These are phyloP conservation scores for Agastache rugosa DNA, from an alignment of 257 asterid genomes.

Conservation along the genomic window DNA sequence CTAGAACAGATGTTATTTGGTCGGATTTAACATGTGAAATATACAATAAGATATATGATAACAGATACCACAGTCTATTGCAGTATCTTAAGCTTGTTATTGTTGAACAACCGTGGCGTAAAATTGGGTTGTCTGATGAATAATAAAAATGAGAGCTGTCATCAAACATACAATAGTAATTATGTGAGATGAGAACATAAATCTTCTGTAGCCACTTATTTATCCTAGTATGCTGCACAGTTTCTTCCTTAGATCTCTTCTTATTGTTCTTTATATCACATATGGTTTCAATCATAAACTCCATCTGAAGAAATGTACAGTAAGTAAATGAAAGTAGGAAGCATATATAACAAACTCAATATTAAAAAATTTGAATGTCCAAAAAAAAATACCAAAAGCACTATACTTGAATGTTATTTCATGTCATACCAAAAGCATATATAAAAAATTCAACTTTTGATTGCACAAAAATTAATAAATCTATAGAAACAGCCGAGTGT, in stretches of 20 bases:
- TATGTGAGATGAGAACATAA: conserved; percentile 13
- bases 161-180: conserved; percentile 3
- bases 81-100: neutral
- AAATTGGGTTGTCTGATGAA: neutral
- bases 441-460: conserved; percentile 4
- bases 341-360: conserved; percentile 28
- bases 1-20: neutral
- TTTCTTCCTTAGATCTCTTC: conserved; percentile 67
- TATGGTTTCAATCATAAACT: conserved; percentile 88
- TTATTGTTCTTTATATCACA: conserved; percentile 95
- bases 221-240: conserved; percentile 71
- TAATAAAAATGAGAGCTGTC: conserved; percentile 1
- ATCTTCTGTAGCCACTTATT: conserved; percentile 95
- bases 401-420: neutral
- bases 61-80: neutral
- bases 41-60: conserved; percentile 6
- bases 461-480: conserved; percentile 2
- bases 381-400: too few relatives aligned
- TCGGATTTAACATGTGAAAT: conserved; percentile 5
- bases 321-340: conserved; percentile 31
- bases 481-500: neutral
- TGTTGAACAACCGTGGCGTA: neutral
- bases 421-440: conserved; percentile 24
- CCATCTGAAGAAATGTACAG: conserved; percentile 66
- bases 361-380: conserved; percentile 25